Base-by-base conservation (phyloP, 1,284 basidiomycete species). In the Thecaphora frezii region DNA sequence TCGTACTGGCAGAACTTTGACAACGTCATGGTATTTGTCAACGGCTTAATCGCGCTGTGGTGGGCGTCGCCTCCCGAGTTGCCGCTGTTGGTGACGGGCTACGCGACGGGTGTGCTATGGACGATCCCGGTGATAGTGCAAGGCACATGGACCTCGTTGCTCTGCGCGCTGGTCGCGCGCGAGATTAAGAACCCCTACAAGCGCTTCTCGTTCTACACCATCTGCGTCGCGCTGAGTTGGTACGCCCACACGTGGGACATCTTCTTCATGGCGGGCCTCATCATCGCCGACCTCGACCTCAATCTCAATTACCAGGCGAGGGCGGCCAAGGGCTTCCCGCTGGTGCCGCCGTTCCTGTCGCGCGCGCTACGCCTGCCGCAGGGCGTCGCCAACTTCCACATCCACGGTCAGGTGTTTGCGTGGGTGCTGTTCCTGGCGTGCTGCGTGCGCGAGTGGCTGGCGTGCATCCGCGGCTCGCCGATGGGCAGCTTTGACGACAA, bases 31-130 rank as follows among this genome's bases (percentile, higher is more conserved):
- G 59, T 63, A 22, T 73, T 73, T 46, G 1, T 73, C 48, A 54
- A 73, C 43, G 62, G 61, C 33, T 73, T 61, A 30, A 60, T 74
- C 25, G 55, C 65, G 48, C 64, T 74, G 18, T 74, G 73, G 73
- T 74, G 67, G 61, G 61, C 69, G 4, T 44, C 55, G 9, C 73
- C 73, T 12, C 71, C 71, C 14, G 52, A 58, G 1, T 44, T 54
- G 40, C 73, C 73, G 5, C 60, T 61, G 2, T 48, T 71, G 5
- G 69, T 69, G 33, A 64, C 69, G 9, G 60, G 62, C 0, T 74
- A 74, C 28, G 73, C 73, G 22, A 74, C 73, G 1, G 72, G 73
- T 60, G 67, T 74, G 44, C 69, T 74, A 10, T 74, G 73, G 73
- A 73, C 73, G 23, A 70, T 73, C 26, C 73, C 73, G 14, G 58